A percentile compares a stretch with the other conserved stretches of the same genome.
phyloP scores from a whole-genome alignment of 345 rosid genomes.

The Eucalyptus curtisii region DNA sequence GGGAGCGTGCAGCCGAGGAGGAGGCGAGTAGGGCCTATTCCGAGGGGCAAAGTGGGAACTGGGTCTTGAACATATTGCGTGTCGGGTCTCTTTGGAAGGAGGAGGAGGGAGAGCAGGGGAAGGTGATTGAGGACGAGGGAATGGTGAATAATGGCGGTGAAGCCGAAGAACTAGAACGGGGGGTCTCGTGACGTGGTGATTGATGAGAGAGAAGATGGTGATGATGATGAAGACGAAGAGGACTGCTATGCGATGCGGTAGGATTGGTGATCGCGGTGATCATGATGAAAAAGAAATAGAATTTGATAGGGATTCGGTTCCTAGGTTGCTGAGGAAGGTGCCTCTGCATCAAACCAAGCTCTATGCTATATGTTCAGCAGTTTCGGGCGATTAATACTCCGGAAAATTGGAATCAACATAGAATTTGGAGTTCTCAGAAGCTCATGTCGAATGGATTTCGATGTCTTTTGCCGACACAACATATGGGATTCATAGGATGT shows the following conservation, averaged over 20 bases:
- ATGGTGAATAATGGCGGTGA: not conserved
- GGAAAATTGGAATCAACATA: not conserved
- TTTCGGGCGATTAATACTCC: not conserved
- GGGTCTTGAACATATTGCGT: constrained; percentile 83
- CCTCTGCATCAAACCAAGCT: too few relatives aligned
- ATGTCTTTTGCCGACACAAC: not conserved
- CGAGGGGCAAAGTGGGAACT: constrained; percentile 38
- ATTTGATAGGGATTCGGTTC: constrained; percentile 60
- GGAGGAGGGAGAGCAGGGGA: not conserved
- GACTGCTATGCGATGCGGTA: constrained; percentile 33
- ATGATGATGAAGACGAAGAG: constrained; percentile 19
- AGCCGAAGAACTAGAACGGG: not conserved
- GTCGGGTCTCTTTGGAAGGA: constrained; percentile 39
- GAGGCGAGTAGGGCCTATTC: not conserved
- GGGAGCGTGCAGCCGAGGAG: constrained; percentile 8
- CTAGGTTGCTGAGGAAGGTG: not conserved
- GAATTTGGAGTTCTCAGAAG: not conserved
- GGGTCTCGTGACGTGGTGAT: not conserved
- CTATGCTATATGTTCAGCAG: too few relatives aligned
- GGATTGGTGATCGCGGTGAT: not conserved
- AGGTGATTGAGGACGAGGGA: not conserved
- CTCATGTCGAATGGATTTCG: not conserved
- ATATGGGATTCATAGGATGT: not conserved
- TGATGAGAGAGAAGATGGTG: not conserved
- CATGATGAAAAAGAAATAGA: constrained; percentile 26